A percentile compares a stretch with the other conserved stretches of the same genome.
Evolutionary conservation across 345 rosid genomes (phyloP).

Genomic region (Abelmoschus esculentus): DNA sequence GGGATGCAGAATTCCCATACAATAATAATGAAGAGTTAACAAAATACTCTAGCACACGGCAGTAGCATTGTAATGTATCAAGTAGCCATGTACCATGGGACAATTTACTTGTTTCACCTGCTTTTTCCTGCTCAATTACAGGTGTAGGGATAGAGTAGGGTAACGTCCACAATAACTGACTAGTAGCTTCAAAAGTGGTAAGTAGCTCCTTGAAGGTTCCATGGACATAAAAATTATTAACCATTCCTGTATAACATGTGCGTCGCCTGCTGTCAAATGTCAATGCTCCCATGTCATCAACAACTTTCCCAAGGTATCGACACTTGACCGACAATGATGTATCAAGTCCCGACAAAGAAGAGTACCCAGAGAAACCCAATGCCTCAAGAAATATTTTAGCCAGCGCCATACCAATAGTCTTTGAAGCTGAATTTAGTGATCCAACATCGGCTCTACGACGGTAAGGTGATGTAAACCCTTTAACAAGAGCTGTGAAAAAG

Average conservation of each 20-base stretch:
- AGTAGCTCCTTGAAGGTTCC: conserved; percentile 87
- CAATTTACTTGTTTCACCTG: conserved; percentile 56
- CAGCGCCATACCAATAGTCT: conserved; percentile 74
- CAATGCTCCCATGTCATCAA: conserved; percentile 72
- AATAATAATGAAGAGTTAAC: conserved; percentile 67
- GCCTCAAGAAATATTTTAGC: conserved; percentile 82
- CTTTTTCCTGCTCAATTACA: conserved; percentile 54
- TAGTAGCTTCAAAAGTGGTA: conserved; percentile 92
- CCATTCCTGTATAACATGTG: conserved; percentile 77
- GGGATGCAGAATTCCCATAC: conserved; percentile 65
- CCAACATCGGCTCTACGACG: conserved; percentile 88
- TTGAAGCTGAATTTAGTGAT: conserved; percentile 64
- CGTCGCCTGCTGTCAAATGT: conserved; percentile 76
- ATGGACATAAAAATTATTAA: conserved; percentile 85
- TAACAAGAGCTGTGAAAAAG: conserved; percentile 81
- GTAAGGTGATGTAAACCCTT: conserved; percentile 79
- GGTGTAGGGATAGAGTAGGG: conserved; percentile 50
- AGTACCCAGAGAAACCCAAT: conserved; percentile 68
- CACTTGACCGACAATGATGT: conserved; percentile 69
- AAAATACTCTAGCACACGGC: conserved; percentile 76
- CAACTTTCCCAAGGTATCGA: conserved; percentile 85
- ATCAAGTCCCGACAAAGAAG: conserved; percentile 51
- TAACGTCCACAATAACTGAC: conserved; percentile 75
- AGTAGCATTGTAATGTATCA: conserved; percentile 74
- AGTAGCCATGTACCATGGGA: conserved; percentile 66